A percentile compares a stretch with the other conserved stretches of the same genome.
Evolutionary conservation across 306 rosid species (phyloP).

Genomic region (Cucurbita ficifolia): DNA sequence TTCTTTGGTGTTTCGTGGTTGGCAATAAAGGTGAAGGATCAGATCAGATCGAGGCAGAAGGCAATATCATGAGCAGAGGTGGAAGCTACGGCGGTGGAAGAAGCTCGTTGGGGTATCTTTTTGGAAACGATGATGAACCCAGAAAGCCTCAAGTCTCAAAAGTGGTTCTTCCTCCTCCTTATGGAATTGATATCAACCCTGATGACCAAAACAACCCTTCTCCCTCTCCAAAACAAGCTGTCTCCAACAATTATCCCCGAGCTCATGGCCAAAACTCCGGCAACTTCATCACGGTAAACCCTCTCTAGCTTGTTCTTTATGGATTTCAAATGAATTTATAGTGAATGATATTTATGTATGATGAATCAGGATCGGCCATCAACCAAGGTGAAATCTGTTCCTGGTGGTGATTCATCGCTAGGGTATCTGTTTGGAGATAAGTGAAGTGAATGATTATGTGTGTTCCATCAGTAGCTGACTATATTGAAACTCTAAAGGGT

Average conservation of each 20-base stretch:
- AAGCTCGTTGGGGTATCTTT: slow-evolving; percentile 62
- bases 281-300: slow-evolving; percentile 30
- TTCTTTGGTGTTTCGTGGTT: too few species aligned
- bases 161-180: slow-evolving; percentile 27
- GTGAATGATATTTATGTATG: neutral
- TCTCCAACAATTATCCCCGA: slow-evolving; percentile 27
- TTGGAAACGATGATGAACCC: slow-evolving; percentile 43
- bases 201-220: neutral
- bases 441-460: slow-evolving; percentile 13
- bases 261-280: slow-evolving; percentile 41
- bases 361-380: slow-evolving; percentile 57
- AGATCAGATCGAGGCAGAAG: neutral
- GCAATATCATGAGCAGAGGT: slow-evolving; percentile 43
- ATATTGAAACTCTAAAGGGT: neutral
- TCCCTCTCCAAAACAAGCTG: slow-evolving; percentile 17
- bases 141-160: slow-evolving; percentile 19
- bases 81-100: slow-evolving; percentile 57
- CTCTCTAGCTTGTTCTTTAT: too few species aligned
- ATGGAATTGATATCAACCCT: neutral
- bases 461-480: neutral
- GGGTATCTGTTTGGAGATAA: slow-evolving; percentile 85
- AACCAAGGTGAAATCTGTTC: slow-evolving; percentile 59
- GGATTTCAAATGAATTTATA: too few species aligned
- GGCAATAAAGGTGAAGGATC: too few species aligned
- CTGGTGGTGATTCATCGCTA: slow-evolving; percentile 78